Evolutionary conservation across 768 basidiomycete species (phyloP).

Genomic region (Strobilomyces confusus): DNA sequence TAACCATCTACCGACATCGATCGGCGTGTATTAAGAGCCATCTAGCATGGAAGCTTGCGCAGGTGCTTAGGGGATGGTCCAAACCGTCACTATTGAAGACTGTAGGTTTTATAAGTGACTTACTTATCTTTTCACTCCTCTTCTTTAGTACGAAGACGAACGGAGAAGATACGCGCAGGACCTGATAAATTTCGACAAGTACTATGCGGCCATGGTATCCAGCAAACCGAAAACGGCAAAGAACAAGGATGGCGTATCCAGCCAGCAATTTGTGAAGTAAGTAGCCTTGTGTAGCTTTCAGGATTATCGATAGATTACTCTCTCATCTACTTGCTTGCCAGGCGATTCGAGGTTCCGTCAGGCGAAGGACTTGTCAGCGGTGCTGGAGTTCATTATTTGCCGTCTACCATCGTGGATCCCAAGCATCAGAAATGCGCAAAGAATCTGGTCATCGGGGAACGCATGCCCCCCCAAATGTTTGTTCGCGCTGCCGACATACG

Average conservation of each 20-base stretch:
- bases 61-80: conserved; percentile 32
- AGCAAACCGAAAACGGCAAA: conserved; percentile 52
- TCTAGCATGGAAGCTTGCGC: conserved; percentile 39
- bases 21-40: conserved; percentile 46
- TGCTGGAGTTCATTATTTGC: conserved; percentile 34
- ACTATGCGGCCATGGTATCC: conserved; percentile 63
- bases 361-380: conserved; percentile 34
- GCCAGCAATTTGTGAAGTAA: conserved; percentile 34
- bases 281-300: neutral
- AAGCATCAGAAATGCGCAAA: conserved; percentile 29
- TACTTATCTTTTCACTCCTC: neutral
- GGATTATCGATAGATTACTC: neutral
- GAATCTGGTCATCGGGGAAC: conserved; percentile 34
- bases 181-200: conserved; percentile 58
- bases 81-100: conserved; percentile 36
- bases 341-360: conserved; percentile 30
- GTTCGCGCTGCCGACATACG: conserved; percentile 25
- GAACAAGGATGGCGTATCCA: conserved; percentile 29
- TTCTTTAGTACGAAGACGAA: conserved; percentile 59
- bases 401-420: conserved; percentile 19
- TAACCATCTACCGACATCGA: neutral
- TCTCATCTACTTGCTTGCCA: conserved; percentile 11
- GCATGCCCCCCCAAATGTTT: conserved; percentile 31
- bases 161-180: conserved; percentile 35
- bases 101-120: conserved; percentile 21